A percentile compares a stretch with the other conserved stretches of the same genome.
phyloP scores from a whole-genome alignment of 371 early-diverging fungal species.

The Apophysomyces elegans region DNA sequence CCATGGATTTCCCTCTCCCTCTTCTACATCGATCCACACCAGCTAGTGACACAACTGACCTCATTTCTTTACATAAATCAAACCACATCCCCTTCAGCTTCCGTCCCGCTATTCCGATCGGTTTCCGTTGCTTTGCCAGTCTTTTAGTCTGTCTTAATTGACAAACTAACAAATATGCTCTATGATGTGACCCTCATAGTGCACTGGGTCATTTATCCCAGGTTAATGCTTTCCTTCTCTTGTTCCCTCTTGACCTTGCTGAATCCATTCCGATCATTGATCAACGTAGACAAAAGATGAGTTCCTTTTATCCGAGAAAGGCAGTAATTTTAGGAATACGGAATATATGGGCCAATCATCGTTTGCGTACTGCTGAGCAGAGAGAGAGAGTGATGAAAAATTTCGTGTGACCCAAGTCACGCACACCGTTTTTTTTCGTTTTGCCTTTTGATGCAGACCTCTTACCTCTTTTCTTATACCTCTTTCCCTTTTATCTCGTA shows the following conservation, averaged over 20 bases:
- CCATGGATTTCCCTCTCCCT: no score
- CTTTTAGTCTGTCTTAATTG: no score
- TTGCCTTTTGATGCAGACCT: background rate
- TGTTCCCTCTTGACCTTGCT: background rate
- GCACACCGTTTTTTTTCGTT: slow-evolving; percentile 8
- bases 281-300: no score
- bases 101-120: slow-evolving; percentile 1
- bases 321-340: background rate
- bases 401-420: slow-evolving; percentile 1
- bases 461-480: background rate
- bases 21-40: no score
- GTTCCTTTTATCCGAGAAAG: background rate
- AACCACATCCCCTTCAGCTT: background rate
- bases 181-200: no score
- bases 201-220: background rate
- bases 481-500: background rate
- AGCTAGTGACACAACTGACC: no score
- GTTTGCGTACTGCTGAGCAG: slow-evolving; percentile 1
- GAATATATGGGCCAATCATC: background rate
- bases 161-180: no score
- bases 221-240: background rate
- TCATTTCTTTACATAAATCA: background rate
- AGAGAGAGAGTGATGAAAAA: background rate
- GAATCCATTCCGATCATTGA: no score
- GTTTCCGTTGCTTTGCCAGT: background rate